Base-by-base conservation (phyloP, 768 basidiomycete genomes). In the Kwoniella sp. region DNA sequence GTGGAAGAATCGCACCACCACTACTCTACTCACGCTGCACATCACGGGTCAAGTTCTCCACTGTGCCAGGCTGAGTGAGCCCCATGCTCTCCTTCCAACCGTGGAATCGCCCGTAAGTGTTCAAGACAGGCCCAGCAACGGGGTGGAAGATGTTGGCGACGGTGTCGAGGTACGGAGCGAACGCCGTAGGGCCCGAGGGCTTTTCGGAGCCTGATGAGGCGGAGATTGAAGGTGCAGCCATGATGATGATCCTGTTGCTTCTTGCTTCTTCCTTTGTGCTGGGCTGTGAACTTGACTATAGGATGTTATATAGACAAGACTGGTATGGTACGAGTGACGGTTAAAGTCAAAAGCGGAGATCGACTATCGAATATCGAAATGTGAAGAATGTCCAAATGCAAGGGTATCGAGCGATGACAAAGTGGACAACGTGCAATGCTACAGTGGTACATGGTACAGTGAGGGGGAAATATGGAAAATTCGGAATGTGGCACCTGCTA, bases 1-100 rank as follows among this genome's bases (percentile, higher is more conserved):
- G n/a, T n/a, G n/a, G n/a, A n/a, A n/a, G n/a, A n/a, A 37, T 13
- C 34, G 34, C 34, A 37, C 20, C 25, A 15, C 22, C 7, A 28
- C n/a, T n/a, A n/a, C 29, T 4, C 30, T n/a, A 81, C 87, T 66
- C 73, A 95, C 94, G 82, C 83, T 93, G 94, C 73, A 91, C 88
- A 83, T 98, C 94, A 83, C 91, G 92, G 73, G 90, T 89, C 68
- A 97, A 84, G 80, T 91, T 92, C 85, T 98, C 94, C 51, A 89
- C 88, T 17, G 90, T 88, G 61, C 94, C 94, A n/a, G 94, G 94
- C 82, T 91, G 90, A 45, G 92, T 87, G 55, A 98, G 84, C 54
- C 88, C 90, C 70, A 94, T 84, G 68, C 87, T 85, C 73, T 86
- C 85, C 73, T 93, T 87, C 90, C 92, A 94, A 79, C 86, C 83